These are phyloP conservation scores for Skeletonema potamos DNA, from an alignment of 108 stramenopile genomes.

Conservation along the genomic window DNA sequence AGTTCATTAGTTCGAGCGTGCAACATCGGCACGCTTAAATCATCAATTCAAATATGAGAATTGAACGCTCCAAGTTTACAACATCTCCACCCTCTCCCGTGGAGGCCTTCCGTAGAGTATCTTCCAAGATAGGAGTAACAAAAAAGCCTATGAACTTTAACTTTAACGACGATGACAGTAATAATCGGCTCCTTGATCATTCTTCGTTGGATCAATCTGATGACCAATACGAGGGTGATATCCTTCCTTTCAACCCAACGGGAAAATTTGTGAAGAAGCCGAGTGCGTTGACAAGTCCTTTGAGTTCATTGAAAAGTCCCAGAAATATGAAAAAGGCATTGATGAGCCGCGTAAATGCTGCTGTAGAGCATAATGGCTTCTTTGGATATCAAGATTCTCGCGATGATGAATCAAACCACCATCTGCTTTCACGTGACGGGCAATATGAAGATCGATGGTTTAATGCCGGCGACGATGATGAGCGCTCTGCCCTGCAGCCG, in stretches of 20 bases:
- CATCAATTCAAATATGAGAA: neutral
- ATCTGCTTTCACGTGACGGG: neutral
- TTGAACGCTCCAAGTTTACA: neutral
- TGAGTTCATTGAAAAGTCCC: neutral
- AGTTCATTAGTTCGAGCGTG: neutral
- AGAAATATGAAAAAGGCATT: neutral
- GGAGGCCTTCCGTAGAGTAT: neutral
- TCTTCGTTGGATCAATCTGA: constrained; percentile 1
- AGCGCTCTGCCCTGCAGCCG: neutral
- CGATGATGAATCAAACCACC: neutral
- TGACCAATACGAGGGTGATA: neutral
- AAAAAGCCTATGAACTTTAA: neutral
- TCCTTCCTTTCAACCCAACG: neutral
- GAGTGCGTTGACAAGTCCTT: neutral
- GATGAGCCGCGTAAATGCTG: neutral
- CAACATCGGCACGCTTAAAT: neutral
- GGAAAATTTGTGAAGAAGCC: neutral
- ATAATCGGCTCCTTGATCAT: neutral
- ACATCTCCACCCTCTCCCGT: neutral
- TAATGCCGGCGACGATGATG: neutral
- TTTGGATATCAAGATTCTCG: neutral
- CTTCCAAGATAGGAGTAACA: neutral
- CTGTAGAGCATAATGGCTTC: neutral
- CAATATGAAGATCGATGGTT: neutral
- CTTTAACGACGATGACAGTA: neutral